Conservation (phyloP, 169 alveolate species). For the Miamiensis avidus region DNA sequence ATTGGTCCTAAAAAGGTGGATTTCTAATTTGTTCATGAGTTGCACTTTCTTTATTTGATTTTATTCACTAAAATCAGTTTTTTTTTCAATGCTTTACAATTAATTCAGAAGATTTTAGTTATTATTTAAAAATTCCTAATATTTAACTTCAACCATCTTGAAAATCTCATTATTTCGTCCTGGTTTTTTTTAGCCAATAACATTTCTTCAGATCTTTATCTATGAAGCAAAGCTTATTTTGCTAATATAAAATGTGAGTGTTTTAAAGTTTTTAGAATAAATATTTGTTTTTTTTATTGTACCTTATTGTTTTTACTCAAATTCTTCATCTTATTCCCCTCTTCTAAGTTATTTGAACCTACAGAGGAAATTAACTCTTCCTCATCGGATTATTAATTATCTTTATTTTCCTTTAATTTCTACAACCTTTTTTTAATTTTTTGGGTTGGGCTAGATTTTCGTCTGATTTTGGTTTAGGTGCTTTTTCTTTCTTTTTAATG, state of each 20-base stretch:
- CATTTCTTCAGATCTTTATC: neutral
- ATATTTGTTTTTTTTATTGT: neutral
- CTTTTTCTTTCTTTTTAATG: constrained; percentile 4
- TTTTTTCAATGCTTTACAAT: neutral
- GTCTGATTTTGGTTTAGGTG: neutral
- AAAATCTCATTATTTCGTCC: constrained; percentile 5
- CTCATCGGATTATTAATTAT: neutral
- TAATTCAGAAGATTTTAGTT: neutral
- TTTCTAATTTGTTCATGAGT: constrained; percentile 4
- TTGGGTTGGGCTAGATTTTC: neutral
- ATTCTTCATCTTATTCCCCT: neutral
- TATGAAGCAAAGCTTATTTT: neutral
- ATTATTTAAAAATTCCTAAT: constrained; percentile 9
- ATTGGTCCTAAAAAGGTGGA: constrained; percentile 19
- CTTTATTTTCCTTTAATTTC: neutral
- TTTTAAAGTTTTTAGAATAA: neutral
- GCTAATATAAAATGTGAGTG: neutral
- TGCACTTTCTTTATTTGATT: neutral
- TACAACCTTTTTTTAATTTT: neutral
- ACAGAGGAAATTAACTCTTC: neutral
- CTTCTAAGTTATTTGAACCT: constrained; percentile 1
- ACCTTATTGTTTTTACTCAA: constrained; percentile 9
- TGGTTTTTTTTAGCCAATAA: neutral
- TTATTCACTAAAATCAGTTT: neutral
- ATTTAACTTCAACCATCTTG: constrained; percentile 7